phyloP scores from a whole-genome alignment of 1,284 basidiomycete genomes.

The Cystobasidiaceae sp. region DNA sequence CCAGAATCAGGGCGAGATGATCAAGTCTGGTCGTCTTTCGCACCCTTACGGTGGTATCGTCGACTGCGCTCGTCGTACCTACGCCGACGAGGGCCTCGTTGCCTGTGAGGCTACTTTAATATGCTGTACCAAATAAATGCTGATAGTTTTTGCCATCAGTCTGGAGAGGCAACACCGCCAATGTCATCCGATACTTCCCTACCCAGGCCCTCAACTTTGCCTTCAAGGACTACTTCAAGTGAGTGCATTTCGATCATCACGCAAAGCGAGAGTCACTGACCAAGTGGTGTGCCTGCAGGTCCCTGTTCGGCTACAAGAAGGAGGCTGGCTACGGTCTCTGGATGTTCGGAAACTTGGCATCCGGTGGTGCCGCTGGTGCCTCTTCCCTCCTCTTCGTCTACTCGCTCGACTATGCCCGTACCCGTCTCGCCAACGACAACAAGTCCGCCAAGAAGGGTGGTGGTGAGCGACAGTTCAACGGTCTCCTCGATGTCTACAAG shows the following conservation, averaged over 20 bases:
- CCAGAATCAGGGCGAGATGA: conserved; percentile 72
- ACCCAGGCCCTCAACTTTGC: conserved; percentile 88
- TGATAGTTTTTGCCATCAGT: conserved; percentile 51
- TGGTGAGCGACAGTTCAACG: conserved; percentile 82
- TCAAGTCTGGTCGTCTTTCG: conserved; percentile 46
- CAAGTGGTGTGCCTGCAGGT: too few relatives aligned
- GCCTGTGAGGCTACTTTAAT: conserved; percentile 50
- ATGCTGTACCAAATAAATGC: not conserved
- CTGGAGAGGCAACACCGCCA: conserved; percentile 95
- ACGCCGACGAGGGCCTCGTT: conserved; percentile 81
- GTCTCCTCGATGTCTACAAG: conserved; percentile 76
- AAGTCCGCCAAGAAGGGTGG: conserved; percentile 89
- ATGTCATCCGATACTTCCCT: conserved; percentile 97
- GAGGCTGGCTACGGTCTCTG: conserved; percentile 45
- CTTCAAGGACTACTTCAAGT: conserved; percentile 88
- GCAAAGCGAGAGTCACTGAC: conserved; percentile 1
- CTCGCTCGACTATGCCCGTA: conserved; percentile 95
- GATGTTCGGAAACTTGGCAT: conserved; percentile 67
- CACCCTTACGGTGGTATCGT: conserved; percentile 76
- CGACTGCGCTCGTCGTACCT: conserved; percentile 83
- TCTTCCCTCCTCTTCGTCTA: conserved; percentile 92
- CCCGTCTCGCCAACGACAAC: conserved; percentile 93
- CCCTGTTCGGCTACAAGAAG: conserved; percentile 41
- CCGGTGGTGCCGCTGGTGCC: conserved; percentile 60
- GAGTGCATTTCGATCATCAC: conserved; percentile 59